Evolutionary conservation across 345 rosid species (phyloP), one percentile per base, ranked within the genome.

Genomic region (Clarkia xantiana): DNA sequence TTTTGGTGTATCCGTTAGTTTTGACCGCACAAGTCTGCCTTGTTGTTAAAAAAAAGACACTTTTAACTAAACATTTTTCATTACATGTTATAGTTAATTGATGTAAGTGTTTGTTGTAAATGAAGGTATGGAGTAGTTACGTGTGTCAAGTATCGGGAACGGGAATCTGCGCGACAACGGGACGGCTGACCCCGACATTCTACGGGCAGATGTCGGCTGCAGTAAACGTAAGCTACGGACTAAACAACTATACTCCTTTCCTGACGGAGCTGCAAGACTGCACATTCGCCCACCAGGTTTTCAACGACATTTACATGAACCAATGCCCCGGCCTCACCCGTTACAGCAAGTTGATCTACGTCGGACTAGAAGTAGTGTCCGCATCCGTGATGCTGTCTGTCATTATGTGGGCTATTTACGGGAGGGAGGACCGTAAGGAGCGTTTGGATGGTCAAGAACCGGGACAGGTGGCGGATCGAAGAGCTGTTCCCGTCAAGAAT

Each of bases 371-470:
- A n/a, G 76, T 76, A 51, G 86, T 79, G 38, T 78, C 93, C 2
- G 64, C 84, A 1, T 81, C 96, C 15, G 93, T 78, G 44, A 86
- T 91, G 98, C 72, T 91, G n/a, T 86, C 98, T 20, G 62, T 91
- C 53, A 54, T 84, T 49, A 66, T 91, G 75, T 91, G 94, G 94
- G 63, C 86, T 10, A 69, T 79, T 22, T 80, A 71, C 14, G 67
- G 81, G 3, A 73, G 90, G 64, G 93, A 86, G 62, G n/a, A n/a
- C n/a, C 68, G 90, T 63, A 69, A 53, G 2, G 81, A 76, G 16
- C 76, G 78, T 4, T 48, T 51, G 9, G 48, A 57, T 48, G 29
- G 51, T 2, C 71, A 78, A n/a, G n/a, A n/a, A n/a, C n/a, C n/a
- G n/a, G n/a, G n/a, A 63, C 59, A 60, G 5, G n/a, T 1, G 16